Evolutionary conservation across 139 green algal genomes (phyloP).

Genomic region (Ettlia oleoabundans): DNA sequence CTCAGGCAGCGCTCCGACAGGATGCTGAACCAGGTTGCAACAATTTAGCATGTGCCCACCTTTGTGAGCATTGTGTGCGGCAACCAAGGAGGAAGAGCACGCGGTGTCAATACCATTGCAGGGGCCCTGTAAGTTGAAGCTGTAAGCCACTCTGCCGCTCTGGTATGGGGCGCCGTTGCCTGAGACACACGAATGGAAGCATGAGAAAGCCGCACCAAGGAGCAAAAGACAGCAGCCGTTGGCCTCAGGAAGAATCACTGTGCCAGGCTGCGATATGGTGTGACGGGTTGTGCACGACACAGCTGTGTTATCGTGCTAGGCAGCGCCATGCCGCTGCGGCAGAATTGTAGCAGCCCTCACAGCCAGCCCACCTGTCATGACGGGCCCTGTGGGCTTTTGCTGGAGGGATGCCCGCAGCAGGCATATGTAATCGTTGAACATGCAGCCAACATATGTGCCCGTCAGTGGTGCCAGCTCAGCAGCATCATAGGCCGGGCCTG

Average conservation of each 20-base stretch:
- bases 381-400: constrained; percentile 26
- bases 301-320: not conserved
- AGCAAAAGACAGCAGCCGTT: no score
- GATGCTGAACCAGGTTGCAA: not conserved
- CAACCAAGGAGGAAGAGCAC: constrained; percentile 83
- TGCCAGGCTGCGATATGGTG: no score
- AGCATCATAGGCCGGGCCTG: not conserved
- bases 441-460: constrained; percentile 58
- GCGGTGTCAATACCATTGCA: constrained; percentile 81
- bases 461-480: not conserved
- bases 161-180: constrained; percentile 55
- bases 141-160: constrained; percentile 57
- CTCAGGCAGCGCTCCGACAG: no score
- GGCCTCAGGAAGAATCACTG: no score
- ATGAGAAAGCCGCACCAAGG: not conserved
- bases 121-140: constrained; percentile 63
- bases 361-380: constrained; percentile 31
- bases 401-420: constrained; percentile 17
- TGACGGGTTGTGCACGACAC: not conserved
- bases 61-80: constrained; percentile 51
- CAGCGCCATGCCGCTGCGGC: not conserved
- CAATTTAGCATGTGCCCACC: constrained; percentile 12
- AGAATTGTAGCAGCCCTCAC: not conserved
- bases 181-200: not conserved
- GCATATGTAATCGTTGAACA: constrained; percentile 52